Evolutionary conservation across 176 grass and related monocot species (phyloP).

Genomic region (Rhynchospora breviuscula): DNA sequence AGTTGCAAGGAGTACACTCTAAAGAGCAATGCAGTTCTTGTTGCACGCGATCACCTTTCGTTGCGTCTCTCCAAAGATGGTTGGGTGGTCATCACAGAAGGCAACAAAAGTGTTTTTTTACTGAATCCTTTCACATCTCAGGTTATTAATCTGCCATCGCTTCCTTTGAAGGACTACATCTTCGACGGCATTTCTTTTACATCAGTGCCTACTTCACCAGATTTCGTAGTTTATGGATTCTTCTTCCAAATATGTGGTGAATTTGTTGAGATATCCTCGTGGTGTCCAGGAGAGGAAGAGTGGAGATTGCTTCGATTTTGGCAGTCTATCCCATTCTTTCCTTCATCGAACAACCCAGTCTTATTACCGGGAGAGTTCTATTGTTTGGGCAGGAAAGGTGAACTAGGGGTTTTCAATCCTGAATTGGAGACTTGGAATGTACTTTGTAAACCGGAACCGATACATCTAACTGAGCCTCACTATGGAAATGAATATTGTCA

Average conservation of each 20-base stretch:
- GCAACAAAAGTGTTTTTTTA: not conserved
- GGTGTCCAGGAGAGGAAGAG: not conserved
- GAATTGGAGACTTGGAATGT: too few relatives aligned
- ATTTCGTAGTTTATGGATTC: too few relatives aligned
- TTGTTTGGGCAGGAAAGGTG: too few relatives aligned
- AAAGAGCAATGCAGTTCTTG: not conserved
- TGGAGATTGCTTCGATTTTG: not conserved
- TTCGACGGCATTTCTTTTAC: not conserved
- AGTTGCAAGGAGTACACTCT: too few relatives aligned
- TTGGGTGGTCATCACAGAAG: not conserved
- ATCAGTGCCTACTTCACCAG: too few relatives aligned
- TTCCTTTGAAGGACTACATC: not conserved
- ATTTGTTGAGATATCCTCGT: not conserved
- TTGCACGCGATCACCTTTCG: not conserved
- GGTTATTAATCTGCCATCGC: not conserved
- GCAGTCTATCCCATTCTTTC: not conserved
- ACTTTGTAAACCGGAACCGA: too few relatives aligned
- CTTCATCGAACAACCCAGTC: constrained; percentile 1
- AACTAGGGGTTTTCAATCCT: too few relatives aligned
- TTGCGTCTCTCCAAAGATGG: not conserved
- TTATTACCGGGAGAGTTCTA: not conserved
- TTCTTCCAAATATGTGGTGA: too few relatives aligned
- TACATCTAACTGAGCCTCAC: too few relatives aligned
- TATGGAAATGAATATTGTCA: too few relatives aligned
- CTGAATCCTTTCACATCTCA: constrained; percentile 21